Evolutionary conservation across 2,329 filamentous ascomycete genomes (phyloP), one percentile per base, ranked within the genome.

Genomic region (Penicillium sp.): DNA sequence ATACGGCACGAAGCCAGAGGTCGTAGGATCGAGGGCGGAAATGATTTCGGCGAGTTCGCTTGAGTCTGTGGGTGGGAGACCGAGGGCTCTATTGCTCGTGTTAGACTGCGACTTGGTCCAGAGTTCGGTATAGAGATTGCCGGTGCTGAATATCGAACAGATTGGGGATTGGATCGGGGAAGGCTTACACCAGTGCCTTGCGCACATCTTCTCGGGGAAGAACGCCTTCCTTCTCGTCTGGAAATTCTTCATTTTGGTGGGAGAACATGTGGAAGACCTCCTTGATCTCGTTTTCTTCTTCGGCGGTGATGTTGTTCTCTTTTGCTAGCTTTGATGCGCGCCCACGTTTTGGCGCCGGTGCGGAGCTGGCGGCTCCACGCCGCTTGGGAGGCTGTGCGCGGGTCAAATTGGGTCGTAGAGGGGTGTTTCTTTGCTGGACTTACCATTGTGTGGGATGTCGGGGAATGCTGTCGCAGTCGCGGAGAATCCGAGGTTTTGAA

Each of bases 311-410:
- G 72, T 92, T 88, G 81, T 97, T 87, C 69, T 96, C 91, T 76
- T 92, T 93, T 29, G 93, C 93, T 65, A 97, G 89, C 73, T 92
- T 95, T 55, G 92, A 96, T 67, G 85, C 86, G 58, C 89, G 88
- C 51, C 67, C 57, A 62, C 71, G 73, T 58, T 70, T 75, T 10
- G 68, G 66, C n/a, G 70, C 59, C 53, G 62, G 46, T 31, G 66
- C 49, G 52, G 69, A 61, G 57, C 59, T 57, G 51, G 66, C 45
- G 49, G 63, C 65, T 59, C 63, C 59, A 58, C 71, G 71, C 58
- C 71, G 73, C 59, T 72, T 75, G 52, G 70, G 72, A 55, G 66
- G 73, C 71, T 75, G 58, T 46, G 24, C 1, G 21, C 21, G n/a
- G 0, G 13, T 38, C 3, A 16, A 21, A 9, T 38, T 42, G 40